Percentiles rank a stretch among this genome's conserved stretches.
These are phyloP conservation scores for Syncephalastrum monosporum DNA, from an alignment of 371 early-diverging fungal genomes.

Conservation along the genomic window DNA sequence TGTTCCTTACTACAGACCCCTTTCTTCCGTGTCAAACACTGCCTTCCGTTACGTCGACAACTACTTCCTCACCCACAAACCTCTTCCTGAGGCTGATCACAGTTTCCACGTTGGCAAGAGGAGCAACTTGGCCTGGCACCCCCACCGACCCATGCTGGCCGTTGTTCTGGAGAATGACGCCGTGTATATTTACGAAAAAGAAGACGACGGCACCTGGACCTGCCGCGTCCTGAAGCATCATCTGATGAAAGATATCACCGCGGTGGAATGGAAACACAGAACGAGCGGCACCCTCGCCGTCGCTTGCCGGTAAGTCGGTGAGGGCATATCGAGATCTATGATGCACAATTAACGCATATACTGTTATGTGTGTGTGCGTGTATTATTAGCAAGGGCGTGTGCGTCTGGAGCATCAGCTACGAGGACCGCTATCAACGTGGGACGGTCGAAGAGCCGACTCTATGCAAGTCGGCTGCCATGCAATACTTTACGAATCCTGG, in stretches of 20 bases:
- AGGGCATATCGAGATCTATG: neutral
- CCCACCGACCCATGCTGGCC: constrained; percentile 48
- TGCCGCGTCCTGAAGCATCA: constrained; percentile 41
- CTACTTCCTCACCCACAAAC: too few relatives aligned
- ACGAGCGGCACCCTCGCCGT: constrained; percentile 52
- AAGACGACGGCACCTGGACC: constrained; percentile 26
- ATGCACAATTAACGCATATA: neutral
- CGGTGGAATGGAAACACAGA: constrained; percentile 55
- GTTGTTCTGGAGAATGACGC: constrained; percentile 45
- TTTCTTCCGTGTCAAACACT: too few relatives aligned
- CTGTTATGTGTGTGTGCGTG: too few relatives aligned
- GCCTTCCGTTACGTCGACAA: too few relatives aligned
- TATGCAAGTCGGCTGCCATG: constrained; percentile 24
- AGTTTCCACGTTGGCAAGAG: too few relatives aligned
- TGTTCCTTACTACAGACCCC: too few relatives aligned
- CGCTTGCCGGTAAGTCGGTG: constrained; percentile 40
- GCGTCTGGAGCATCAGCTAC: constrained; percentile 45
- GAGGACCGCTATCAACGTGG: neutral
- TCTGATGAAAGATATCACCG: constrained; percentile 48
- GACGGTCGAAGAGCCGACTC: constrained; percentile 3
- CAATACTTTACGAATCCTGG: constrained; percentile 26
- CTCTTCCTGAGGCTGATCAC: too few relatives aligned
- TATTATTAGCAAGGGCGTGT: constrained; percentile 36
- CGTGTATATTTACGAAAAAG: constrained; percentile 51
- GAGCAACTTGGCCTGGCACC: constrained; percentile 55